A percentile compares a stretch with the other conserved stretches of the same genome.
These are phyloP conservation scores for Chenopodium formosanum DNA, from an alignment of 148 eudicot species.

Conservation along the genomic window DNA sequence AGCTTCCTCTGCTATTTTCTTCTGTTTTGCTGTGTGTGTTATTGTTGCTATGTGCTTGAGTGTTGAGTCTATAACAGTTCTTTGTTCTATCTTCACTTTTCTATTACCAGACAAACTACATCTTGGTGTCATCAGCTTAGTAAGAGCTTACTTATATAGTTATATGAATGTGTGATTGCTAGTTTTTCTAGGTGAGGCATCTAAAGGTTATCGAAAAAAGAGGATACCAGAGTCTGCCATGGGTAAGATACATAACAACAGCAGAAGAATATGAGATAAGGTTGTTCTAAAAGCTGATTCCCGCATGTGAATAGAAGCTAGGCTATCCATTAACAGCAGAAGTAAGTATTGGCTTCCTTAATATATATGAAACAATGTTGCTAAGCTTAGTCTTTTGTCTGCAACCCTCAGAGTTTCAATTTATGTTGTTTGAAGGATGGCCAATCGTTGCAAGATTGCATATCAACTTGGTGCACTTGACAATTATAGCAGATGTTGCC, in stretches of 20 bases:
- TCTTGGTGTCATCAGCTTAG: neutral
- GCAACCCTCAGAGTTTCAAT: neutral
- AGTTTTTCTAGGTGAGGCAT: constrained; percentile 50
- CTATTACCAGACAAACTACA: no score
- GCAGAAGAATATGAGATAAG: constrained; percentile 66
- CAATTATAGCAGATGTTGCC: neutral
- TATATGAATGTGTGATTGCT: neutral
- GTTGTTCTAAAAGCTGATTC: constrained; percentile 27
- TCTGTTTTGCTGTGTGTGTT: no score
- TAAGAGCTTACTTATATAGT: neutral
- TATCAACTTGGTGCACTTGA: neutral
- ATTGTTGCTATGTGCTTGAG: no score
- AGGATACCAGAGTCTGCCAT: constrained; percentile 62
- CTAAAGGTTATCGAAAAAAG: constrained; percentile 65
- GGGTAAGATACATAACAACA: constrained; percentile 71
- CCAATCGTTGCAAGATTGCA: neutral
- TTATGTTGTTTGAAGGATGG: constrained; percentile 3
- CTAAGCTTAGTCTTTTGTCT: neutral
- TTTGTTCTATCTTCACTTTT: constrained; percentile 7
- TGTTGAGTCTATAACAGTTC: constrained; percentile 24
- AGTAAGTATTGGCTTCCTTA: constrained; percentile 18
- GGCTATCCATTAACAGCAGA: neutral
- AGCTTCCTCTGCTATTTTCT: no score
- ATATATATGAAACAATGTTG: no score
- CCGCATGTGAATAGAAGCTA: constrained; percentile 2